phyloP scores from a whole-genome alignment of 352 stramenopile species.

The Phytopythium vexans region DNA sequence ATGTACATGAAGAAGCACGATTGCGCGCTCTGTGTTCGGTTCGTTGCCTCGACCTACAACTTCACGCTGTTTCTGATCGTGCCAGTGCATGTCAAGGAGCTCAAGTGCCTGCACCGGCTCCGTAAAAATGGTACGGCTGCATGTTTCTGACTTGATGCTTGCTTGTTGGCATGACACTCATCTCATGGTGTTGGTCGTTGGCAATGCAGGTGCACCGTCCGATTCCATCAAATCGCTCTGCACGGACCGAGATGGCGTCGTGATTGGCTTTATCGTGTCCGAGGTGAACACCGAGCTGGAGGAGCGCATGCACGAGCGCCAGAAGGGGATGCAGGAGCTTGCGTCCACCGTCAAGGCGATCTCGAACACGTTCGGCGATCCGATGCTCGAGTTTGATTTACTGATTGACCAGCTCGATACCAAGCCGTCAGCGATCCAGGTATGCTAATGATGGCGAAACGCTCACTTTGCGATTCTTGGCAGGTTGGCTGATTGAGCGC shows the following conservation, averaged over 20 bases:
- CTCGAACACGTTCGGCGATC: constrained; percentile 75
- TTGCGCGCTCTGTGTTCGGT: constrained; percentile 80
- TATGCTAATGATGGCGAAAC: constrained; percentile 18
- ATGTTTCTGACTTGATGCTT: neutral
- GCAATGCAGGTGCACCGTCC: constrained; percentile 52
- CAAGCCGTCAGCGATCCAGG: constrained; percentile 81
- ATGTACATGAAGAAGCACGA: constrained; percentile 88
- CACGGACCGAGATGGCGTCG: constrained; percentile 75
- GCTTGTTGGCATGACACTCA: neutral
- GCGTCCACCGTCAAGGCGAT: constrained; percentile 72
- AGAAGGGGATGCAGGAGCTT: constrained; percentile 82
- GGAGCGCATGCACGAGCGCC: constrained; percentile 66
- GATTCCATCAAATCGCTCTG: constrained; percentile 85
- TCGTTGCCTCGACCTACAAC: constrained; percentile 77
- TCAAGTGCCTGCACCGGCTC: constrained; percentile 80
- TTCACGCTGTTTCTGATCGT: constrained; percentile 84
- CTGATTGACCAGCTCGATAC: constrained; percentile 83
- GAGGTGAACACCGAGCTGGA: constrained; percentile 85
- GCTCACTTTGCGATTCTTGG: constrained; percentile 1
- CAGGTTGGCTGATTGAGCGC: neutral
- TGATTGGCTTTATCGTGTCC: constrained; percentile 87
- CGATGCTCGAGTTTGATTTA: constrained; percentile 84
- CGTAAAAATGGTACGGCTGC: constrained; percentile 64
- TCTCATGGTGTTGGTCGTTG: constrained; percentile 2
- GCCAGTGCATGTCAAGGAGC: constrained; percentile 50